Evolutionary conservation across 1,139 yeast species (phyloP), one percentile per base, ranked within the genome.

Genomic region (Pichia inconspicua): DNA sequence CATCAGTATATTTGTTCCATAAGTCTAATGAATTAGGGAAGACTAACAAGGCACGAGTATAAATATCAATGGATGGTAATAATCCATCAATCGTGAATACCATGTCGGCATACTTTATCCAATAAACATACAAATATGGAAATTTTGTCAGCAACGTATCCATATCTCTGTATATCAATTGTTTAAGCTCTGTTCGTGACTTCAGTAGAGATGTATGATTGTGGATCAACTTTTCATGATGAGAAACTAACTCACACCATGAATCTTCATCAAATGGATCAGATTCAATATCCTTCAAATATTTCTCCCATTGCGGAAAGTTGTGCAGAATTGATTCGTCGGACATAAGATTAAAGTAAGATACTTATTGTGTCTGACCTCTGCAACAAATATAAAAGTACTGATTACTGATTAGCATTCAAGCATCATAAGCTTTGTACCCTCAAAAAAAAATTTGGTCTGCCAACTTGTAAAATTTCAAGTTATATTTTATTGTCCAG

Each of bases 1-100:
- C 79, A 40, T 72, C 70, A 48, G 82, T 58, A 58, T 80, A 82
- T 55, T 82, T 88, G 1, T 69, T 58, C 92, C 92, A 84, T 4
- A 84, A 65, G n/a, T 77, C 83, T 11, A 82, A 55, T 2, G 84
- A 79, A 40, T 68, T 66, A 0, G 85, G 85, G 53, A 75, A 78
- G 0, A 67, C 66, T 10, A 65, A 67, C 4, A 80, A 72, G 0
- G 84, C 71, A 28, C 66, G 61, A n/a, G 71, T 66, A 41, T 82
- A 61, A 0, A 76, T 66, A 1, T 64, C 61, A 3, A 80, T 66
- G 1, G 85, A 78, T 2, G 70, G 68, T 1, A 72, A 68, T 1
- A 73, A 60, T 0, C 88, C 89, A 53, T 71, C 71, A 42, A 80
- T 53, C 54, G 80, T 78, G 53, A 73, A 78, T 48, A 72, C 77